These are phyloP conservation scores for Alternaria solani DNA, from an alignment of 2,329 filamentous ascomycete species.

Conservation along the genomic window DNA sequence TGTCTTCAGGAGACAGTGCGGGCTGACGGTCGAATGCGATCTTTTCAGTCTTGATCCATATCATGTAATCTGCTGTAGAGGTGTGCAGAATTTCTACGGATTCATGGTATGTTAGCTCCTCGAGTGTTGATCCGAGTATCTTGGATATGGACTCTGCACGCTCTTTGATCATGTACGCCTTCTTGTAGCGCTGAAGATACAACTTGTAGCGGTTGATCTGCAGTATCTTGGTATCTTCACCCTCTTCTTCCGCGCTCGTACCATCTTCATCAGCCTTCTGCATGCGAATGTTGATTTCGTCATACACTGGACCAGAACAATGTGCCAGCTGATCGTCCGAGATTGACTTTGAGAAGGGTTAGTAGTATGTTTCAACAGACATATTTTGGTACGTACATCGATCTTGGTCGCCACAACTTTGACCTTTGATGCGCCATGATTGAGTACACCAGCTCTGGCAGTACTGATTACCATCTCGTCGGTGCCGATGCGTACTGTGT, in stretches of 20 bases:
- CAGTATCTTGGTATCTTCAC: not conserved
- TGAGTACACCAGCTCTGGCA: conserved; percentile 12
- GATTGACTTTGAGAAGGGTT: not conserved
- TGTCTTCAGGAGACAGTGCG: conserved; percentile 17
- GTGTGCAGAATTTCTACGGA: conserved; percentile 19
- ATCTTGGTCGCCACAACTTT: conserved; percentile 36
- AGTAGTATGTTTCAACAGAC: not conserved
- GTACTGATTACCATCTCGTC: conserved; percentile 29
- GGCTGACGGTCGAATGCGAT: conserved; percentile 22
- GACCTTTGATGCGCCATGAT: conserved; percentile 26
- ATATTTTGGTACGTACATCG: conserved; percentile 20
- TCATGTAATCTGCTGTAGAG: conserved; percentile 30
- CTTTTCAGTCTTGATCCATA: conserved; percentile 24
- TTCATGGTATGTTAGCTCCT: conserved; percentile 1
- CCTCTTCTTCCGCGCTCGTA: not conserved
- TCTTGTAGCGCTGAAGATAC: conserved; percentile 21
- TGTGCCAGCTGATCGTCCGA: conserved; percentile 14
- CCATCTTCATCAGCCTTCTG: conserved; percentile 2
- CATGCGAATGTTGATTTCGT: conserved; percentile 4
- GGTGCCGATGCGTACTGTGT: conserved; percentile 28
- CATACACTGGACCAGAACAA: not conserved
- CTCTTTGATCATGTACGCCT: conserved; percentile 15
- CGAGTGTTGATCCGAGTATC: conserved; percentile 18
- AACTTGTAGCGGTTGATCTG: conserved; percentile 15
- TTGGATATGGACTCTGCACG: conserved; percentile 17